Conservation (phyloP, 805 yeast genomes). For the Saturnispora sekii region DNA sequence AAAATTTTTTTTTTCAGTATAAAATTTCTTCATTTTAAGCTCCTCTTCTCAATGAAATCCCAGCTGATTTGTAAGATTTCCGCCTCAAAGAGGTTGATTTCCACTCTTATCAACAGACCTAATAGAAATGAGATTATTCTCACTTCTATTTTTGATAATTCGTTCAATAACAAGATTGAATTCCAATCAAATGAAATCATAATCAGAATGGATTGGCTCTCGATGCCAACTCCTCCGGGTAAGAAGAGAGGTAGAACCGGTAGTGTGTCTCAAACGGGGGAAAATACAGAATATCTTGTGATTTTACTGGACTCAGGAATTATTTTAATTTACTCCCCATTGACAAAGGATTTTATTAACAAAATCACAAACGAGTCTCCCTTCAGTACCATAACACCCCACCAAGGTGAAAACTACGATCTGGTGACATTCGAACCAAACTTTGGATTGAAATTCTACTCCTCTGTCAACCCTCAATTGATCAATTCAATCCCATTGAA, state of each 20-base stretch:
- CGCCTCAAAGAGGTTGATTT: too few species aligned
- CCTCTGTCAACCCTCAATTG: slow-evolving; percentile 19
- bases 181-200: slow-evolving; percentile 33
- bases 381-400: slow-evolving; percentile 19
- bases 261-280: too few species aligned
- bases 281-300: slow-evolving; percentile 14
- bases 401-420: slow-evolving; percentile 8
- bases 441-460: slow-evolving; percentile 18
- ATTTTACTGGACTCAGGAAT: slow-evolving; percentile 28
- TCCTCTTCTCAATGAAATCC: too few species aligned
- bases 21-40: too few species aligned
- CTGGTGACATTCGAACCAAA: slow-evolving; percentile 25
- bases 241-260: slow-evolving; percentile 8
- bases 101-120: slow-evolving; percentile 12
- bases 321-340: slow-evolving; percentile 36
- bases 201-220: slow-evolving; percentile 30
- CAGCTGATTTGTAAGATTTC: too few species aligned
- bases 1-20: too few species aligned
- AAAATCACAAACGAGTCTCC: slow-evolving; percentile 28
- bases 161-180: slow-evolving; percentile 27
- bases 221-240: slow-evolving; percentile 7
- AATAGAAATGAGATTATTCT: slow-evolving; percentile 37
- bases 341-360: slow-evolving; percentile 28
- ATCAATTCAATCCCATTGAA: slow-evolving; percentile 11
- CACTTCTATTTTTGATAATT: slow-evolving; percentile 11